A percentile compares a stretch with the other conserved stretches of the same genome.
These are phyloP conservation scores for Trichoderma sp. DNA, from an alignment of 2,329 filamentous ascomycete genomes.

Conservation along the genomic window DNA sequence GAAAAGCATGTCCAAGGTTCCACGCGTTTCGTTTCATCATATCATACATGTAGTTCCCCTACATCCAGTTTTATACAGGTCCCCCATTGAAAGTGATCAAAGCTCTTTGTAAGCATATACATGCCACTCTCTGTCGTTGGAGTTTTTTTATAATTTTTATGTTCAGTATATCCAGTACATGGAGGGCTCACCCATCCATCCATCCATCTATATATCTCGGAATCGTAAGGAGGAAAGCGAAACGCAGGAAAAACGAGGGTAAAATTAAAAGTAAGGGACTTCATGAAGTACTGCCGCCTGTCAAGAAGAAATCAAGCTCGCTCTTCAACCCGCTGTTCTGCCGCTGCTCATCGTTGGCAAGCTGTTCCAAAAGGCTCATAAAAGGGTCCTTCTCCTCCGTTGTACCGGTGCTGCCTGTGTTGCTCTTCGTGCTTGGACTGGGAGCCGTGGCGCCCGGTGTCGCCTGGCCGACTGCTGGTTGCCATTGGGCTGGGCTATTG, in stretches of 20 bases:
- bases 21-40: background rate
- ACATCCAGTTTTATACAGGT: background rate
- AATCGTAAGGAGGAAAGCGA: background rate
- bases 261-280: too few species aligned
- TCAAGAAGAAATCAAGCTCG: slow-evolving; percentile 77
- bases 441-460: slow-evolving; percentile 27
- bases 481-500: slow-evolving; percentile 54
- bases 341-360: slow-evolving; percentile 75
- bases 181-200: background rate
- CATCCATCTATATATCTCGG: background rate
- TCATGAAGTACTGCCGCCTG: slow-evolving; percentile 25
- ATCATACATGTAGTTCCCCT: slow-evolving; percentile 2
- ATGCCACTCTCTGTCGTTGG: background rate
- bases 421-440: slow-evolving; percentile 52
- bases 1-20: background rate
- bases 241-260: background rate
- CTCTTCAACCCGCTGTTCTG: slow-evolving; percentile 63
- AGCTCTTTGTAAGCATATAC: background rate
- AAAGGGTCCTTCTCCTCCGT: slow-evolving; percentile 77
- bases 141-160: background rate
- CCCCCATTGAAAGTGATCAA: background rate
- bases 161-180: background rate
- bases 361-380: slow-evolving; percentile 73
- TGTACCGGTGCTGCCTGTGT: slow-evolving; percentile 51
- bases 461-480: slow-evolving; percentile 36